A percentile compares a stretch with the other conserved stretches of the same genome.
These are phyloP conservation scores for Dactylellina sp. DNA, from an alignment of 2,329 filamentous ascomycete species.

Conservation along the genomic window DNA sequence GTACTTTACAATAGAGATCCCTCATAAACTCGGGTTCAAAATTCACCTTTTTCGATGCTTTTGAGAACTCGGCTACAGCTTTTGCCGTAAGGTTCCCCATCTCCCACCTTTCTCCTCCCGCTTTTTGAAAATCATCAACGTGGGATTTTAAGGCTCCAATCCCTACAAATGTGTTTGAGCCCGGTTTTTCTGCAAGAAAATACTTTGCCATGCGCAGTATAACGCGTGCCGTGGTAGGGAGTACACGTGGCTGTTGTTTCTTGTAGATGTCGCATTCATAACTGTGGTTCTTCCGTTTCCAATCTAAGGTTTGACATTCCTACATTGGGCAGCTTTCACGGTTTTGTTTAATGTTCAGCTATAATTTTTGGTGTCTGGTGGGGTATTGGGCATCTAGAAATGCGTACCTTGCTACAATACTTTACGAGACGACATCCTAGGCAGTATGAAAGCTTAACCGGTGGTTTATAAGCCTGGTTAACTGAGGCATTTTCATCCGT, in stretches of 20 bases:
- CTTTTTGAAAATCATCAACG: constrained; percentile 64
- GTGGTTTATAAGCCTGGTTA: constrained; percentile 53
- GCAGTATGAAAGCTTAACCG: constrained; percentile 68
- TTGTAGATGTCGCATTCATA: constrained; percentile 71
- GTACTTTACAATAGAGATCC: constrained; percentile 67
- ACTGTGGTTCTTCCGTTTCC: constrained; percentile 70
- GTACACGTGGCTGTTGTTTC: constrained; percentile 65
- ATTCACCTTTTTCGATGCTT: constrained; percentile 64
- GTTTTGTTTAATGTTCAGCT: constrained; percentile 29
- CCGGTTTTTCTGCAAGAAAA: constrained; percentile 64
- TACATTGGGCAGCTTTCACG: constrained; percentile 60
- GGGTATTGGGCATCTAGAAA: background rate
- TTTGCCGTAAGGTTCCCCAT: constrained; percentile 69
- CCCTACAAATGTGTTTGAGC: constrained; percentile 65
- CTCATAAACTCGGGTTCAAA: constrained; percentile 62
- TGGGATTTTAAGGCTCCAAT: constrained; percentile 63
- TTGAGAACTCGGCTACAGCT: constrained; percentile 69
- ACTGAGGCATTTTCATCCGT: constrained; percentile 32
- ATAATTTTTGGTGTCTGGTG: background rate
- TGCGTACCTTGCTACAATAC: constrained; percentile 72
- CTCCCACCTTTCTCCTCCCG: constrained; percentile 65
- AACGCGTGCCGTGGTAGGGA: constrained; percentile 71
- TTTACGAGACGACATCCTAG: constrained; percentile 70
- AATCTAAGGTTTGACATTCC: constrained; percentile 72
- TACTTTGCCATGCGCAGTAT: constrained; percentile 67